Evolutionary conservation across 2,329 filamentous ascomycete species (phyloP).

Genomic region (Ceratocystis albifundus): DNA sequence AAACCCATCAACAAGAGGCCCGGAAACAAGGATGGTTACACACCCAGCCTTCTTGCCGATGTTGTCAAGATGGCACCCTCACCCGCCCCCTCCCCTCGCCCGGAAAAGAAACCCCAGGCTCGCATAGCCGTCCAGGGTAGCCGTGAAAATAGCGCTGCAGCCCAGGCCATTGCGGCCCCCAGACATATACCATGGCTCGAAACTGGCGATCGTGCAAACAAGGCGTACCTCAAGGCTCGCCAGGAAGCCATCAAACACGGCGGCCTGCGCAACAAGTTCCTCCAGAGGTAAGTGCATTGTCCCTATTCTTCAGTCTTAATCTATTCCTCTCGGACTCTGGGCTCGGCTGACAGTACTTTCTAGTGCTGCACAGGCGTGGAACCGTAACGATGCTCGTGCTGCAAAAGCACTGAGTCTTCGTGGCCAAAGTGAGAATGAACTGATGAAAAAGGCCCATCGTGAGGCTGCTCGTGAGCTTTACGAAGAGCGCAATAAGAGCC

Average conservation of each 20-base stretch:
- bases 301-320: background rate
- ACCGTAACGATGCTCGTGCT: constrained; percentile 89
- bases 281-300: constrained; percentile 63
- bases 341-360: background rate
- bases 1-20: constrained; percentile 89
- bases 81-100: constrained; percentile 54
- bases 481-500: constrained; percentile 76
- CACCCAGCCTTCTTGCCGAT: constrained; percentile 74
- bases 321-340: too few relatives aligned
- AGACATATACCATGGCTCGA: constrained; percentile 95
- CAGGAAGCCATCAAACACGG: constrained; percentile 96
- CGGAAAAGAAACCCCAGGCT: constrained; percentile 41
- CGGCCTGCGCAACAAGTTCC: constrained; percentile 88
- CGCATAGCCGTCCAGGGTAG: constrained; percentile 55
- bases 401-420: constrained; percentile 89
- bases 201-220: constrained; percentile 81
- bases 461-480: constrained; percentile 88
- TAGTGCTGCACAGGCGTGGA: constrained; percentile 95
- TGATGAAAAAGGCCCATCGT: constrained; percentile 93
- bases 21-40: constrained; percentile 61
- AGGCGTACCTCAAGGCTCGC: constrained; percentile 86
- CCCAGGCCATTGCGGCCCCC: constrained; percentile 72
- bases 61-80: constrained; percentile 92
- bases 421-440: constrained; percentile 90
- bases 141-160: constrained; percentile 66